Conservation (phyloP, 2,329 filamentous ascomycete genomes). For the Parascedosporium putredinis region DNA sequence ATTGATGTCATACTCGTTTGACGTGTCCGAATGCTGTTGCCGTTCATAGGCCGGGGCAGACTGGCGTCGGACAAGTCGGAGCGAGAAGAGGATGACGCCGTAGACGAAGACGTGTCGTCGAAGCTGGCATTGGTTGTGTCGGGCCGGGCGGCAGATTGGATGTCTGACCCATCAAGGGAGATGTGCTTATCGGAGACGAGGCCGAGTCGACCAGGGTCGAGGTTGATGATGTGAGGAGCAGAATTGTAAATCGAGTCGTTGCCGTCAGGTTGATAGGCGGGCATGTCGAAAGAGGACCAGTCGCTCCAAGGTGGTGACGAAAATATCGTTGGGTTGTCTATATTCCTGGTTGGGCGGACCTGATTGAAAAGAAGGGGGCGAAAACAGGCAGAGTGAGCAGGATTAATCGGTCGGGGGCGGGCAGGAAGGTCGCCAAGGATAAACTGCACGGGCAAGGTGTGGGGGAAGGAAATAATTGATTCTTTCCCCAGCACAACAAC, state of each 20-base stretch:
- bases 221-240: background rate
- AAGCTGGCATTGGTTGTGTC: constrained; percentile 9
- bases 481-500: background rate
- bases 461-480: constrained; percentile 2
- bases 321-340: background rate
- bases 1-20: constrained; percentile 6
- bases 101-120: constrained; percentile 7
- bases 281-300: background rate
- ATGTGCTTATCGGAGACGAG: constrained; percentile 3
- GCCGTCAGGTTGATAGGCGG: background rate
- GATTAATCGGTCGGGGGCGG: background rate
- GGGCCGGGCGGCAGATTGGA: constrained; percentile 2
- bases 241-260: background rate
- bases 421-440: background rate
- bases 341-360: background rate
- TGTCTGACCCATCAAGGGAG: constrained; percentile 6
- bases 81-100: constrained; percentile 4
- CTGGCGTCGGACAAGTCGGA: constrained; percentile 5
- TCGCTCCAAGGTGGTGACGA: background rate
- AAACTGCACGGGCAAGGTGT: background rate
- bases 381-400: background rate
- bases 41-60: background rate
- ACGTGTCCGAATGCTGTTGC: background rate
- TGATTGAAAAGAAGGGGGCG: background rate
- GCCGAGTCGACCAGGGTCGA: constrained; percentile 1